Evolutionary conservation across 2,329 filamentous ascomycete species (phyloP).

Genomic region (Aspergillus sp.): DNA sequence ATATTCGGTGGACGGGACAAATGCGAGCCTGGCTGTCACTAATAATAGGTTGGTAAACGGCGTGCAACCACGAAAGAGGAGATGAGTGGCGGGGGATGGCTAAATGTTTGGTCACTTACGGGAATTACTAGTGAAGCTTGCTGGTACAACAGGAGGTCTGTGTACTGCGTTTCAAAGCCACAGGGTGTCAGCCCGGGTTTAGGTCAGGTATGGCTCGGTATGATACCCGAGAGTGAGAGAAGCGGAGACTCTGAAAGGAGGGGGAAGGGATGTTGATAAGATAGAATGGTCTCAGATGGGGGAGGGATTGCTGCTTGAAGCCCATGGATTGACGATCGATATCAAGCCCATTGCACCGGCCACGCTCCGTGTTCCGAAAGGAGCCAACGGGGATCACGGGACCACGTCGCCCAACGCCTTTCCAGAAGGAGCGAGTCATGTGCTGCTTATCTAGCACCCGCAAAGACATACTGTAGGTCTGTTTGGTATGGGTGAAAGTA

Average conservation of each 20-base stretch:
- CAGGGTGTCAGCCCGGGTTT: background rate
- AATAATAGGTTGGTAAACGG: conserved; percentile 18
- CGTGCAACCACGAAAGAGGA: conserved; percentile 17
- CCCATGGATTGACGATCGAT: background rate
- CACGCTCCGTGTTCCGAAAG: background rate
- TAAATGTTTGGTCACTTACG: conserved; percentile 7
- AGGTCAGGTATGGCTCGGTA: background rate
- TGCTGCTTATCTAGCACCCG: background rate
- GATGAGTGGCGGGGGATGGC: conserved; percentile 14
- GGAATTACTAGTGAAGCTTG: conserved; percentile 12
- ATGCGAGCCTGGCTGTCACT: conserved; percentile 14
- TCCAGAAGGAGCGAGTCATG: background rate
- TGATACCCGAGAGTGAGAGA: background rate
- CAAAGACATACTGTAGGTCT: background rate
- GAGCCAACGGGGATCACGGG: background rate
- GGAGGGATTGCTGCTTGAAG: background rate
- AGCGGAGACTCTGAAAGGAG: background rate
- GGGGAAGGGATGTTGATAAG: conserved; percentile 1
- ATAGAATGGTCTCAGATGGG: background rate
- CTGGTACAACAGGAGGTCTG: conserved; percentile 7
- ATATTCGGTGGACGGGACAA: conserved; percentile 19
- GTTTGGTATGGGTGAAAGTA: too few relatives aligned
- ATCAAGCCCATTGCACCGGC: too few relatives aligned
- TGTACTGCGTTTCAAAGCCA: conserved; percentile 2
- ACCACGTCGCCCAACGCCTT: background rate